These are phyloP conservation scores for Lachnellula suecica DNA, from an alignment of 2,329 filamentous ascomycete species.

Conservation along the genomic window DNA sequence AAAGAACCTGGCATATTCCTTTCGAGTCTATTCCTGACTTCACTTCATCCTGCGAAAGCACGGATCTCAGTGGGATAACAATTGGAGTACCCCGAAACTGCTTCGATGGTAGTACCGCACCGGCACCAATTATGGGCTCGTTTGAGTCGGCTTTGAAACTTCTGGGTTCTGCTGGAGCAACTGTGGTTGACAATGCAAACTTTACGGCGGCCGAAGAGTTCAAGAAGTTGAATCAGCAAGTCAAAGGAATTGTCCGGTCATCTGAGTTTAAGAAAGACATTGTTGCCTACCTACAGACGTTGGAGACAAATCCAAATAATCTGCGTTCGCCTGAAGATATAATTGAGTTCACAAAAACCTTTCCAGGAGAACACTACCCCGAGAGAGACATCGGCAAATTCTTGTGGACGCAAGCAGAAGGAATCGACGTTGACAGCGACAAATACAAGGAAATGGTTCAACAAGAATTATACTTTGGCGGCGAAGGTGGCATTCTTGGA, in stretches of 20 bases:
- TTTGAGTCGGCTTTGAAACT: conserved; percentile 55
- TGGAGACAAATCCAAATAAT: conserved; percentile 37
- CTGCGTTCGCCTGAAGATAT: conserved; percentile 10
- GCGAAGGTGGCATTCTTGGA: conserved; percentile 62
- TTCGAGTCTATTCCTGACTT: conserved; percentile 57
- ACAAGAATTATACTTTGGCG: conserved; percentile 46
- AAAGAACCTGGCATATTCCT: conserved; percentile 63
- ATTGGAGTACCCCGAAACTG: conserved; percentile 65
- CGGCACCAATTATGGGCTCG: conserved; percentile 44
- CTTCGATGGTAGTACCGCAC: conserved; percentile 40
- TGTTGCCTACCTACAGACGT: conserved; percentile 52
- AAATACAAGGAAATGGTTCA: conserved; percentile 57
- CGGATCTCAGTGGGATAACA: conserved; percentile 53
- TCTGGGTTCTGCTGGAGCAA: conserved; percentile 56
- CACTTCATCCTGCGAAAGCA: conserved; percentile 53
- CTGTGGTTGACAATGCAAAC: conserved; percentile 58
- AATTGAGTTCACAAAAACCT: conserved; percentile 12
- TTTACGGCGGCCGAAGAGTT: conserved; percentile 52
- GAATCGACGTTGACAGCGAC: conserved; percentile 53
- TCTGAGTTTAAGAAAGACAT: conserved; percentile 61
- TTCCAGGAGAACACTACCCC: conserved; percentile 7
- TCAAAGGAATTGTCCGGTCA: conserved; percentile 43
- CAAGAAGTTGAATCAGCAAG: conserved; percentile 31
- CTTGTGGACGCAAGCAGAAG: conserved; percentile 49
- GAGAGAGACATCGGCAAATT: conserved; percentile 55